phyloP scores from a whole-genome alignment of 2,329 filamentous ascomycete genomes.

The Colletotrichum somersetense region DNA sequence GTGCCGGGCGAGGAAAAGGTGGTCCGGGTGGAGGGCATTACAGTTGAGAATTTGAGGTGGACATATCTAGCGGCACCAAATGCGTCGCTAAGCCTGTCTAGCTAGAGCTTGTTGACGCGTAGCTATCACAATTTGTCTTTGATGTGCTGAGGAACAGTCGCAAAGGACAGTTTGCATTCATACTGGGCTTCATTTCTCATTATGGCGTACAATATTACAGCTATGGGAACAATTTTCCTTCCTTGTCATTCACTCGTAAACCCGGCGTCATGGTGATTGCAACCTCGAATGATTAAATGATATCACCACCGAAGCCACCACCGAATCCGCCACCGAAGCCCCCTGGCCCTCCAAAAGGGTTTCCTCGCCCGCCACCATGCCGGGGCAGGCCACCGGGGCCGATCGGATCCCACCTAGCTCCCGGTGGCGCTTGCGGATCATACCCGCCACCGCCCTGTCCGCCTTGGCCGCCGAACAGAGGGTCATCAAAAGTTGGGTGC shows the following conservation, averaged over 20 bases:
- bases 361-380: slow-evolving; percentile 53
- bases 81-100: slow-evolving; percentile 13
- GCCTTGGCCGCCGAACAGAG: slow-evolving; percentile 76
- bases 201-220: slow-evolving; percentile 32
- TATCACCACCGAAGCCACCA: slow-evolving; percentile 50
- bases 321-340: slow-evolving; percentile 52
- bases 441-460: slow-evolving; percentile 59
- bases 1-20: slow-evolving; percentile 60
- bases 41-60: slow-evolving; percentile 37
- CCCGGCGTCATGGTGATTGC: neutral
- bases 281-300: slow-evolving; percentile 19
- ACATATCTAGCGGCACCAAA: slow-evolving; percentile 42
- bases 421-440: slow-evolving; percentile 84
- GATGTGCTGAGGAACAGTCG: neutral
- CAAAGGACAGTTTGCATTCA: neutral
- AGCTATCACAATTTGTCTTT: neutral
- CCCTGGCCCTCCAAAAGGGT: slow-evolving; percentile 54
- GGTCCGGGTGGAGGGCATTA: slow-evolving; percentile 35
- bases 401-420: slow-evolving; percentile 90
- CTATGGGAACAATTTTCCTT: slow-evolving; percentile 1
- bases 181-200: slow-evolving; percentile 22
- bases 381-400: slow-evolving; percentile 73
- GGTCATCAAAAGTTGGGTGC: slow-evolving; percentile 96
- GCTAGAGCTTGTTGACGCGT: neutral
- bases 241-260: neutral